Evolutionary conservation across 192 early-diverging fungal species (phyloP).

Genomic region (Backusella morwellensis): DNA sequence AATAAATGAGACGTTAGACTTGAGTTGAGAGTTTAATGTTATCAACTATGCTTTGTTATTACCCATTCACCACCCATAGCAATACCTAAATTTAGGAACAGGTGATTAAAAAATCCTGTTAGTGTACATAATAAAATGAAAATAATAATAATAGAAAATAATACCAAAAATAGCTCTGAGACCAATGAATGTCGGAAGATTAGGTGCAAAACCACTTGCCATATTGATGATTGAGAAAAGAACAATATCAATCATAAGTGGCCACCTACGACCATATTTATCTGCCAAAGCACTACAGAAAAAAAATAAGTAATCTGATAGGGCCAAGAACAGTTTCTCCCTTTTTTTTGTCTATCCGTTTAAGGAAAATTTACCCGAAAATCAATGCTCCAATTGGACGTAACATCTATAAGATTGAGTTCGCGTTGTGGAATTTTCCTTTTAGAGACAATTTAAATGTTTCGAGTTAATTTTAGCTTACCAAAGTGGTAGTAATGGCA

Average conservation of each 20-base stretch:
- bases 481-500: constrained; percentile 65
- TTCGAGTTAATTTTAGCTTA: not conserved
- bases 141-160: not conserved
- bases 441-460: not conserved
- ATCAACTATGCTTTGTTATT: not conserved
- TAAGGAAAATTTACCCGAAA: constrained; percentile 46
- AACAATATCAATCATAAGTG: constrained; percentile 64
- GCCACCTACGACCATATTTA: constrained; percentile 64
- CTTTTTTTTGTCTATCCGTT: not conserved
- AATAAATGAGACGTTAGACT: not conserved
- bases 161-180: constrained; percentile 58
- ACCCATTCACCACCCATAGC: constrained; percentile 54
- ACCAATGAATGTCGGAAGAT: constrained; percentile 58
- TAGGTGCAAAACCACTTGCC: constrained; percentile 62
- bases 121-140: not conserved
- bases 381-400: constrained; percentile 72
- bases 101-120: not conserved
- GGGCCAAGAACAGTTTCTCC: not conserved
- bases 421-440: not conserved
- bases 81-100: constrained; percentile 28
- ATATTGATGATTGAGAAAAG: constrained; percentile 63
- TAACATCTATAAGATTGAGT: constrained; percentile 41
- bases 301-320: not conserved
- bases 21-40: constrained; percentile 19
- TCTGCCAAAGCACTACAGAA: constrained; percentile 53